Evolutionary conservation across 768 basidiomycete genomes (phyloP).

Genomic region (Trametes villosa): DNA sequence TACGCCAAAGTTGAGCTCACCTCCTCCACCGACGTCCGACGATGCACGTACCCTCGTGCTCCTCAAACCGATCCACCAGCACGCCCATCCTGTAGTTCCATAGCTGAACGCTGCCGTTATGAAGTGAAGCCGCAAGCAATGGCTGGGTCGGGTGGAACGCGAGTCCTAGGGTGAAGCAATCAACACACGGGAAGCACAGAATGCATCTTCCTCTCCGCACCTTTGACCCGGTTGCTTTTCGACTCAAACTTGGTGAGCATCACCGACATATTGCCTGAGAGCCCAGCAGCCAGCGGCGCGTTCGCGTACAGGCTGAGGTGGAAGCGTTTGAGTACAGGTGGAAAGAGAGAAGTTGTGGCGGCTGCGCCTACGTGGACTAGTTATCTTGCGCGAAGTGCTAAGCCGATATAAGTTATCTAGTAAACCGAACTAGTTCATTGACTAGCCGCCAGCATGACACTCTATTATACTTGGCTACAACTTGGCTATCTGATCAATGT

Average conservation of each 20-base stretch:
- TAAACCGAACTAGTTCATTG: too few species aligned
- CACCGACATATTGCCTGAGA: slow-evolving; percentile 67
- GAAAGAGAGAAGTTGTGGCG: slow-evolving; percentile 10
- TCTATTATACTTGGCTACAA: too few species aligned
- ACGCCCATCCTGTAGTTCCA: slow-evolving; percentile 99
- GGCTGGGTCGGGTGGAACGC: slow-evolving; percentile 96
- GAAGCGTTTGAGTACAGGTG: slow-evolving; percentile 11
- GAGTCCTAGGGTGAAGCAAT: slow-evolving; percentile 57
- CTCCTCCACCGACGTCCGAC: background rate
- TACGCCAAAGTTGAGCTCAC: slow-evolving; percentile 37
- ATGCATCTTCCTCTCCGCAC: slow-evolving; percentile 47
- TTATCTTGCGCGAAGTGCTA: too few species aligned
- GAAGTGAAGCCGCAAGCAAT: slow-evolving; percentile 91
- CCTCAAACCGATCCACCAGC: slow-evolving; percentile 95
- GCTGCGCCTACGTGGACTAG: too few species aligned
- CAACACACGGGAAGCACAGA: slow-evolving; percentile 1
- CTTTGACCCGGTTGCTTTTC: slow-evolving; percentile 98
- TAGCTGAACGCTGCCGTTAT: slow-evolving; percentile 96
- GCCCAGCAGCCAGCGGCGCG: slow-evolving; percentile 16
- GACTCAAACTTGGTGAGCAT: slow-evolving; percentile 99
- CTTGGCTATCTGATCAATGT: too few species aligned
- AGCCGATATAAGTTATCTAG: too few species aligned
- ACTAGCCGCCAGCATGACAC: too few species aligned
- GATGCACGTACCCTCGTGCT: slow-evolving; percentile 87
- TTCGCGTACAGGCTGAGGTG: too few species aligned